A percentile compares a stretch with the other conserved stretches of the same genome.
Conservation (phyloP, 2,329 filamentous ascomycete species). For the Dactylellina parvicollis region DNA sequence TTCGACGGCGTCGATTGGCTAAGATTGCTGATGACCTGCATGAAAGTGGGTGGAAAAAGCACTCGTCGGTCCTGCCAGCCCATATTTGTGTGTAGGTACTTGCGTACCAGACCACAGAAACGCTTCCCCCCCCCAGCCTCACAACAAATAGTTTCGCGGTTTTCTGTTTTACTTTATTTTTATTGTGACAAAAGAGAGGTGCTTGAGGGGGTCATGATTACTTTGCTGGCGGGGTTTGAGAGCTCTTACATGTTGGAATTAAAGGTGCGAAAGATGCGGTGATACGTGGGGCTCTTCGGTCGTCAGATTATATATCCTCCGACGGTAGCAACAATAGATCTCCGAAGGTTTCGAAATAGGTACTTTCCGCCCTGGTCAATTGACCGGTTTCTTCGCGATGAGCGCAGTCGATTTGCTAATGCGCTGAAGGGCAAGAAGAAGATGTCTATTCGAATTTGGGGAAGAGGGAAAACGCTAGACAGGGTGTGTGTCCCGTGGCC, state of each 20-base stretch:
- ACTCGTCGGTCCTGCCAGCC: neutral
- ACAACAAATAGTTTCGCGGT: neutral
- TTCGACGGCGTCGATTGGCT: constrained; percentile 25
- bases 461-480: constrained; percentile 15
- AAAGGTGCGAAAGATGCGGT: neutral
- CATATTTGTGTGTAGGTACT: constrained; percentile 5
- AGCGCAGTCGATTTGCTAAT: no score
- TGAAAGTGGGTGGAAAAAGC: constrained; percentile 1
- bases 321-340: neutral
- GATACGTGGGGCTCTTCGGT: neutral
- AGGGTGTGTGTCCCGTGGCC: constrained; percentile 40
- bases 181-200: no score
- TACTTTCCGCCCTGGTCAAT: neutral
- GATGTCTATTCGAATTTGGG: constrained; percentile 7
- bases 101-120: constrained; percentile 1
- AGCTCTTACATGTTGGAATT: neutral
- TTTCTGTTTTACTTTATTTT: no score
- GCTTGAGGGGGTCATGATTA: neutral
- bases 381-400: constrained; percentile 7
- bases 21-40: constrained; percentile 29
- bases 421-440: no score
- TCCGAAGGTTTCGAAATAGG: neutral
- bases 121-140: neutral
- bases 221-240: neutral
- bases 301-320: neutral